Base-by-base conservation (phyloP, 306 rosid species). In the Purshia tridentata region DNA sequence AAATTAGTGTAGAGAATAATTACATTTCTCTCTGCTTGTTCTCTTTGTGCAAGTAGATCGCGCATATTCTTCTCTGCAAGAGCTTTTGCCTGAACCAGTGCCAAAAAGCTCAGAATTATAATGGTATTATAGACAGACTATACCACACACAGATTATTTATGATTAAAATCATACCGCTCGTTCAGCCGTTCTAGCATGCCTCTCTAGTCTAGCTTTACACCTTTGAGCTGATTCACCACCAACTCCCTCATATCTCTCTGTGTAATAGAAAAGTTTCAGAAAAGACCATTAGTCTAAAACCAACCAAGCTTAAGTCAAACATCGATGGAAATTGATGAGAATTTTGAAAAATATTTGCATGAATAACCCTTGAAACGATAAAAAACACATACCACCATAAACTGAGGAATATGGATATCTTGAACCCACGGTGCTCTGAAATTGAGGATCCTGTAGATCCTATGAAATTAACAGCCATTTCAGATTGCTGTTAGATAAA, bases 171-270 rank as follows among this genome's bases (percentile, higher is more conserved):
- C 91, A 65, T 91, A 94, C 99, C 4, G 96, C 99, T 37, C 97
- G 97, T 56, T 91, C 99, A 6, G 92, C 86, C 74, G 97, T 94
- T 76, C 99, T 88, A 40, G 83, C 92, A 80, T 90, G 82, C 74
- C 99, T 90, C 87, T 94, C 99, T 72, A 90, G 72, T 78, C 97
- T 89, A 77, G 99, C 97, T 84, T 91, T 94, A 84, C 90, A 89
- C 80, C 99, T 89, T 87, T 90, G 93, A 69, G 96, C 95, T 42
- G 99, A 88, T 84, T 94, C 99, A 71, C 88, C 95, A 76, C 86
- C 91, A 76, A 60, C 86, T 58, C 85, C 88, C 68, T 83, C 96
- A 55, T 84, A 83, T 84, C 91, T 83, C 83, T 83, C 97, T 78
- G 85, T 13, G 69, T 75, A 75, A 72, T 86, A 75, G 64, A 83